Evolutionary conservation across 495 filamentous ascomycete species (phyloP).

Genomic region (Glonium stellatum): DNA sequence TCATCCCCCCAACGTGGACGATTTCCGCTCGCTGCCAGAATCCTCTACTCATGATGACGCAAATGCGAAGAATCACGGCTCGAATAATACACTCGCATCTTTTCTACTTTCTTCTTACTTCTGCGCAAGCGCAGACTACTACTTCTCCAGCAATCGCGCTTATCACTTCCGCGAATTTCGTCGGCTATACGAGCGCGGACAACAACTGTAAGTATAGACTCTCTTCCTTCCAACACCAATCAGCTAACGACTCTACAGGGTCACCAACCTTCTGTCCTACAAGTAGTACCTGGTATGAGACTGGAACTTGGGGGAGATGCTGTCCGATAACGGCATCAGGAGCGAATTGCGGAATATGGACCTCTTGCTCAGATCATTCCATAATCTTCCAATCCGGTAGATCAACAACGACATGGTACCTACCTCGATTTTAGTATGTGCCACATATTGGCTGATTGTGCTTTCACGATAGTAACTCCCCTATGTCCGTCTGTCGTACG

Average conservation of each 20-base stretch:
- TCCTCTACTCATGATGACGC: no score
- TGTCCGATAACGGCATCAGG: slow-evolving; percentile 1
- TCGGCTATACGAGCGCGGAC: slow-evolving; percentile 3
- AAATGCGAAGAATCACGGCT: no score
- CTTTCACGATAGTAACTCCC: neutral
- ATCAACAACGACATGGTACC: slow-evolving; percentile 6
- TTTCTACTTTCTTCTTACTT: neutral
- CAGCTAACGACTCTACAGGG: neutral
- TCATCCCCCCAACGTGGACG: no score
- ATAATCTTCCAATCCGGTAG: slow-evolving; percentile 5
- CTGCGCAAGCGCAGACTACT: neutral
- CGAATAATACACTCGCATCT: no score
- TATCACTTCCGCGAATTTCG: slow-evolving; percentile 4
- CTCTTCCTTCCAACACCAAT: neutral
- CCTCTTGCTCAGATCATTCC: neutral
- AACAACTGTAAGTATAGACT: neutral
- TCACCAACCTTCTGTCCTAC: neutral
- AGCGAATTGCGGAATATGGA: slow-evolving; percentile 4
- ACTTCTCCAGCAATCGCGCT: neutral
- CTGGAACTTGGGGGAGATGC: slow-evolving; percentile 11
- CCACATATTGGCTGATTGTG: neutral
- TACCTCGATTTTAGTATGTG: no score
- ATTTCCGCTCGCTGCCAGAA: no score
- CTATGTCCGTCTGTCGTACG: slow-evolving; percentile 7
- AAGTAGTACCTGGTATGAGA: slow-evolving; percentile 7